phyloP scores from a whole-genome alignment of 306 rosid species.

The Leucaena leucocephala region DNA sequence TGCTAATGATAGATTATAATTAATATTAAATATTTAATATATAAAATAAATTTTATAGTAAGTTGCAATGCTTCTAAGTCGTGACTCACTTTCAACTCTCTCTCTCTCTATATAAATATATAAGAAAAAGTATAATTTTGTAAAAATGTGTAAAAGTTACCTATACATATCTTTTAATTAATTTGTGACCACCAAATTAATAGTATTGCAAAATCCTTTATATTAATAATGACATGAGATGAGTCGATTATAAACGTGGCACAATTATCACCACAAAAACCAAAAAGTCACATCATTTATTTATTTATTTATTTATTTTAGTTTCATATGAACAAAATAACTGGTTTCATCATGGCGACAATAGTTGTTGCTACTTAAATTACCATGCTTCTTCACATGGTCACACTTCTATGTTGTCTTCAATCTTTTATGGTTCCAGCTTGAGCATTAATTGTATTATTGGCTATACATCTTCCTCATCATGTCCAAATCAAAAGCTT shows the following conservation, averaged over 20 bases:
- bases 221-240: not conserved
- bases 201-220: not conserved
- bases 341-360: not conserved
- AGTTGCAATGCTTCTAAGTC: too few species aligned
- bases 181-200: not conserved
- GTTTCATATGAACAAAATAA: too few species aligned
- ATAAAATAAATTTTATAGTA: too few species aligned
- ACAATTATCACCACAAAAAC: too few species aligned
- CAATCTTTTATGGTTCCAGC: not conserved
- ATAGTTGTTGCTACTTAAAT: not conserved
- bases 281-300: not conserved
- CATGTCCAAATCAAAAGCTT: too few species aligned
- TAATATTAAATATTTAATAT: too few species aligned
- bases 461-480: not conserved
- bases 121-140: not conserved
- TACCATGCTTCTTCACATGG: too few species aligned
- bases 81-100: too few species aligned
- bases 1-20: too few species aligned
- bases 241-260: not conserved
- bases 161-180: not conserved
- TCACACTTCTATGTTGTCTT: not conserved
- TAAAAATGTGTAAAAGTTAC: too few species aligned
- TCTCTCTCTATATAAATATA: too few species aligned
- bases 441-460: not conserved
- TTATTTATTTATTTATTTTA: not conserved